Base-by-base conservation (phyloP, 345 rosid genomes). In the Aegle marmelos region DNA sequence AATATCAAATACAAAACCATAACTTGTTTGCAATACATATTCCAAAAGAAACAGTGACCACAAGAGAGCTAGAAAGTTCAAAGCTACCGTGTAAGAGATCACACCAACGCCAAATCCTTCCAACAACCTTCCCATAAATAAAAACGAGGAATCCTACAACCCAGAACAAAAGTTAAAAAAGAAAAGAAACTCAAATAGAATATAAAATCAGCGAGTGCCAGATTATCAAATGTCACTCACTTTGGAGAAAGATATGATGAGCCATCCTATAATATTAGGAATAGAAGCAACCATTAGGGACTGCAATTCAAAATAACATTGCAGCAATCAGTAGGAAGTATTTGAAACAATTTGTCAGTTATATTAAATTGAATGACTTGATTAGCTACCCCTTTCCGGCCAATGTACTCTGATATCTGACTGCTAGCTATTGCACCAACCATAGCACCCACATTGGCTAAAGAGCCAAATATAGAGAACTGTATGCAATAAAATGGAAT, bases 251-350 rank as follows among this genome's bases (percentile, higher is more conserved):
- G 94, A 87, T 78, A 92, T 89, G 25, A 87, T 85, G 34, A 92
- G 86, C 97, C 97, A 92, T 24, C 97, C 97, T n/a, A 92, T 81
- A 50, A 92, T 84, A 80, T 90, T 92, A 53, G 97, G 97, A 77
- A 92, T 82, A 6, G 96, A 87, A 34, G 96, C 96, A 41, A 90
- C 85, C 97, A 92, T 90, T 68, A 91, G 82, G 41, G 92, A 89
- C 96, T 91, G 87, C 81, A 75, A 71, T 58, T 67, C 60, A 81
- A 63, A 39, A 24, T 9, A 56, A 64, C 0, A 16, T 16, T 31
- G 58, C 34, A 57, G 19, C 36, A 69, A 33, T 56, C 36, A 72
- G 24, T 50, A 16, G 48, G 25, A 33, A 41, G 45, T 22, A 45
- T 27, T 4, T 54, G 57, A 27, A 68, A 62, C 50, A 21, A 48